Evolutionary conservation across 805 yeast species (phyloP).

Genomic region (Phaffomyces thermotolerans): DNA sequence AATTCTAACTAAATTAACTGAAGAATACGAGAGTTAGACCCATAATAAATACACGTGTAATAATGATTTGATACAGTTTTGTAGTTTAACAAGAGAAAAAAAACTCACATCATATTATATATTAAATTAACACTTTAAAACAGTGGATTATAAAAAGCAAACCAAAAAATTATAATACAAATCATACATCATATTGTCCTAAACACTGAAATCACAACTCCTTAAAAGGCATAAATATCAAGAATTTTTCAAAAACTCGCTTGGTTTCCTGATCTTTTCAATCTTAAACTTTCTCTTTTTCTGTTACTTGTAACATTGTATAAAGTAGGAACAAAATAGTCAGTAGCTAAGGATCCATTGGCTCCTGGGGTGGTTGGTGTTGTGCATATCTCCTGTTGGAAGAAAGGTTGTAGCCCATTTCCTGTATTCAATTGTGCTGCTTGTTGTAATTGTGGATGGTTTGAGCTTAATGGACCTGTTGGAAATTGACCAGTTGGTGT

Average conservation of each 20-base stretch:
- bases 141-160: too few relatives aligned
- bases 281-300: constrained; percentile 44
- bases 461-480: background rate
- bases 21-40: background rate
- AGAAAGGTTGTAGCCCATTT: constrained; percentile 15
- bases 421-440: background rate
- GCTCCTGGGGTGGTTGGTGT: background rate
- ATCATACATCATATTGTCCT: background rate
- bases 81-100: too few relatives aligned
- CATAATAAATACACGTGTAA: too few relatives aligned
- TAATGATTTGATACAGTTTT: too few relatives aligned
- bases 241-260: constrained; percentile 4
- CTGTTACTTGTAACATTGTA: constrained; percentile 42
- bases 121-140: too few relatives aligned
- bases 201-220: background rate
- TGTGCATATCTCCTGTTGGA: constrained; percentile 10
- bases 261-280: constrained; percentile 34
- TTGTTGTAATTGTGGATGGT: constrained; percentile 1
- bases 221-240: background rate
- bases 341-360: constrained; percentile 2
- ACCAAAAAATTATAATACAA: too few relatives aligned
- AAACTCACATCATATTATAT: too few relatives aligned
- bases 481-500: constrained; percentile 2
- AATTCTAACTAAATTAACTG: constrained; percentile 1
- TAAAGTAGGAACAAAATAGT: constrained; percentile 18